Conservation (phyloP, 1,284 basidiomycete genomes). For the Vanrija humicola region DNA sequence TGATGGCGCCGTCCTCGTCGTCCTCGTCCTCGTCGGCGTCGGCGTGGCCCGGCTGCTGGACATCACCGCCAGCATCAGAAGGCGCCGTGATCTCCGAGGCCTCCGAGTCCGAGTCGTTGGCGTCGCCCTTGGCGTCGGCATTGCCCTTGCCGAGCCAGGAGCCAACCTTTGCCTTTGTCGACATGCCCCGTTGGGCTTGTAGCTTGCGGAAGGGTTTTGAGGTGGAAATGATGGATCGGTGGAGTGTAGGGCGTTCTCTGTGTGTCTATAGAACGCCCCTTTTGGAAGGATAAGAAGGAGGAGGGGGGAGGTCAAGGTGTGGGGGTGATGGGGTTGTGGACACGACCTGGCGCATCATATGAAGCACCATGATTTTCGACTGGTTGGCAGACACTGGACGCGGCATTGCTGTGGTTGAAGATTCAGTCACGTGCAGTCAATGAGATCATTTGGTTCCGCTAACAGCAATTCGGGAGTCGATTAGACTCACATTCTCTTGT, state of each 20-base stretch:
- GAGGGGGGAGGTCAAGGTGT: background rate
- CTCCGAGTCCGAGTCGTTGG: constrained; percentile 38
- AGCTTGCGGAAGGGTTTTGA: constrained; percentile 36
- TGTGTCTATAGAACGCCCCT: background rate
- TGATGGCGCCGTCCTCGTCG: constrained; percentile 6
- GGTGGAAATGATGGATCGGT: background rate
- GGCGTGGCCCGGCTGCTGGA: constrained; percentile 21
- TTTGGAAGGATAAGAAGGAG: background rate
- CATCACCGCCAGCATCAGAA: background rate
- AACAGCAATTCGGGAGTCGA: no score
- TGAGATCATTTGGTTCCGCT: no score
- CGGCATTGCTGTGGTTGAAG: no score
- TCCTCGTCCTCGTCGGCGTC: constrained; percentile 24
- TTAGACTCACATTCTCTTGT: no score
- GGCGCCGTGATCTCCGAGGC: constrained; percentile 9
- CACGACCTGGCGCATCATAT: no score
- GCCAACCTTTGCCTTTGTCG: constrained; percentile 44
- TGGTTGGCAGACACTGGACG: no score
- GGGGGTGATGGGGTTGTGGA: no score
- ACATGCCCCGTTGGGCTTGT: constrained; percentile 38
- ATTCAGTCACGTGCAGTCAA: no score
- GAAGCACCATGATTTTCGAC: no score
- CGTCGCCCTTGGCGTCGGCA: constrained; percentile 11
- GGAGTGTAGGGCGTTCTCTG: background rate
- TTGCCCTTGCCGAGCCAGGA: constrained; percentile 40